phyloP scores from a whole-genome alignment of 2,329 filamentous ascomycete species.

The Trichoderma atroviride region DNA sequence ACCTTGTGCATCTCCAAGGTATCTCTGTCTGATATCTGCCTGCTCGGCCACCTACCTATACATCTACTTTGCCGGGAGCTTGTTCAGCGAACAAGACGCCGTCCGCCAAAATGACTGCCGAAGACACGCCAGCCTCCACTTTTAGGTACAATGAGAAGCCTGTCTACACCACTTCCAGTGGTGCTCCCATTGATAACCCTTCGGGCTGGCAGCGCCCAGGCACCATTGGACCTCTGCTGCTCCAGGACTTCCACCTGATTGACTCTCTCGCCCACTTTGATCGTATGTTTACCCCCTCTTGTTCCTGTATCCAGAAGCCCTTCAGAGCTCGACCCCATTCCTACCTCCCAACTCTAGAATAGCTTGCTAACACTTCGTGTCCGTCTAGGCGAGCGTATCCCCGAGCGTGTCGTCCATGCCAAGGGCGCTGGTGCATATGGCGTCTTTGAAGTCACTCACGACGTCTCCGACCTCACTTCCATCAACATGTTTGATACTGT shows the following conservation, averaged over 20 bases:
- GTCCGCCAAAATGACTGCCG: conserved; percentile 44
- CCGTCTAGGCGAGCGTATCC: conserved; percentile 47
- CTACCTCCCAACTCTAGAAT: not conserved
- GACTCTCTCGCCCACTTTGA: conserved; percentile 61
- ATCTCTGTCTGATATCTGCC: not conserved
- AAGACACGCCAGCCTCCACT: conserved; percentile 49
- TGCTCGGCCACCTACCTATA: not conserved
- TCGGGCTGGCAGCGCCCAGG: conserved; percentile 55
- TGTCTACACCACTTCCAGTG: conserved; percentile 63
- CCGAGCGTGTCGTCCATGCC: conserved; percentile 47
- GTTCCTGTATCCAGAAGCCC: too few species aligned
- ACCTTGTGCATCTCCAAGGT: not conserved
- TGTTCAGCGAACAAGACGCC: not conserved
- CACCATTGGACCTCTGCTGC: conserved; percentile 58
- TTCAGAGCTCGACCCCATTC: not conserved
- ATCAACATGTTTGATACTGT: conserved; percentile 56
- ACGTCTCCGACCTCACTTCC: conserved; percentile 58
- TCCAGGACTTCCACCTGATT: conserved; percentile 68
- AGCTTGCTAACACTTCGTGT: conserved; percentile 10
- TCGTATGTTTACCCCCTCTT: conserved; percentile 35
- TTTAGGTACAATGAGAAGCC: conserved; percentile 61
- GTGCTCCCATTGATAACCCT: conserved; percentile 58
- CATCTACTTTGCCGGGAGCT: not conserved
- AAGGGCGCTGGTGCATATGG: conserved; percentile 51
- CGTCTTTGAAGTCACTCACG: conserved; percentile 62